These are phyloP conservation scores for Rhodotorula sp. DNA, from an alignment of 1,284 basidiomycete species.

Conservation along the genomic window DNA sequence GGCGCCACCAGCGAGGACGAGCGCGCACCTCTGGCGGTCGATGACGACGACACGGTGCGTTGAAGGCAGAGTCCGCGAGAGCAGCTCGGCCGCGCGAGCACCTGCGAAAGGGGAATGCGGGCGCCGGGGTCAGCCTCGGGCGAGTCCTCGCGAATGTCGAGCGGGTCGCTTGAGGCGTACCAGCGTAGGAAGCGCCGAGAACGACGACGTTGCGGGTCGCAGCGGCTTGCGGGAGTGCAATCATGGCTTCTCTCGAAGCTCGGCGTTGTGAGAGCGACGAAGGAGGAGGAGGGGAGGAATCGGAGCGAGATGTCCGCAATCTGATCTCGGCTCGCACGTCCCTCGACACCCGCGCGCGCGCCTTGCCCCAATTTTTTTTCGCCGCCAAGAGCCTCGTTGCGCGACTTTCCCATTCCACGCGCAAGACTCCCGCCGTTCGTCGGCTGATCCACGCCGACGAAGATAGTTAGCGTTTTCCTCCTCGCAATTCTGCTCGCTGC, in stretches of 20 bases:
- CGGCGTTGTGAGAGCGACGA: background rate
- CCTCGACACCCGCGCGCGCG: no score
- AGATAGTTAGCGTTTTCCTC: no score
- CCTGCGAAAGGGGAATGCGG: constrained; percentile 15
- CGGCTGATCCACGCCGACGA: no score
- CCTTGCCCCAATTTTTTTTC: no score
- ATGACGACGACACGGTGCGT: constrained; percentile 45
- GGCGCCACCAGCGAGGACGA: no score
- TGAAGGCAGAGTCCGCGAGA: constrained; percentile 38
- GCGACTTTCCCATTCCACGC: no score
- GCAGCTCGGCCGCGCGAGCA: constrained; percentile 41
- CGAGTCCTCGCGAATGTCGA: background rate
- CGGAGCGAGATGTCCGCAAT: background rate
- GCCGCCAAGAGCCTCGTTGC: no score
- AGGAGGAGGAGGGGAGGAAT: background rate
- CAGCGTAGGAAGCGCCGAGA: constrained; percentile 45
- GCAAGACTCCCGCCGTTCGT: no score
- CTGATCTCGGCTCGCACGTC: background rate
- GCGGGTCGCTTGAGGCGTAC: constrained; percentile 13
- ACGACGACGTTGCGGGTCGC: constrained; percentile 43
- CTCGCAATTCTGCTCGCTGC: no score
- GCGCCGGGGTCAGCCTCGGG: background rate
- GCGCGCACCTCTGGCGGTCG: constrained; percentile 43
- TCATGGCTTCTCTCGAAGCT: background rate
- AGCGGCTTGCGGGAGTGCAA: background rate